A percentile compares a stretch with the other conserved stretches of the same genome.
Evolutionary conservation across 176 grass and related monocot genomes (phyloP).

Genomic region (Melocanna baccifera): DNA sequence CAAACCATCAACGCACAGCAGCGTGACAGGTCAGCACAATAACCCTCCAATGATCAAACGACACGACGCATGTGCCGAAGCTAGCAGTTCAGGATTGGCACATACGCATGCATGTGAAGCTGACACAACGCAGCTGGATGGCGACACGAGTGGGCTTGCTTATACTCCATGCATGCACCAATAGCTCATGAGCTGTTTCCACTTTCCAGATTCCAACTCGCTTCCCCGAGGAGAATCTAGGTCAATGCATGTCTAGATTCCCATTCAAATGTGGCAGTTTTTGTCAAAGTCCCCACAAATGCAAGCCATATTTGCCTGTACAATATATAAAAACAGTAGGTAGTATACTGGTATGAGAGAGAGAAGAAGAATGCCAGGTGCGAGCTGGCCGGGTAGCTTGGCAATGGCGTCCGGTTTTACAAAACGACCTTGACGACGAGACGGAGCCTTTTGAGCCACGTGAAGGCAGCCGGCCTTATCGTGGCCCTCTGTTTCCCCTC

Average conservation of each 20-base stretch:
- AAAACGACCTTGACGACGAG: not conserved
- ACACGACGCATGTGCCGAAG: not conserved
- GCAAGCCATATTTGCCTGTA: not conserved
- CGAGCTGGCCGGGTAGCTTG: not conserved
- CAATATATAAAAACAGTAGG: not conserved
- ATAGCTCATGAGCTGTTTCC: not conserved
- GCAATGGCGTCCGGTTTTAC: not conserved
- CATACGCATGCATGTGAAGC: not conserved
- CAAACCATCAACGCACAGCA: not conserved
- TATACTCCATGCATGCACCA: not conserved
- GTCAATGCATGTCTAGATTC: constrained; percentile 1
- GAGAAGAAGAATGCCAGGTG: not conserved
- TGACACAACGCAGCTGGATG: not conserved
- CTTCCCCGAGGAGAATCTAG: constrained; percentile 10
- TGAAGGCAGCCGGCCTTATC: not conserved
- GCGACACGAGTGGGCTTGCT: not conserved
- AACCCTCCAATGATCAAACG: not conserved
- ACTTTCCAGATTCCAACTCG: not conserved
- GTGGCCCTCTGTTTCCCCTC: not conserved
- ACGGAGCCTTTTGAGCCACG: not conserved
- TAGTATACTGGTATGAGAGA: not conserved
- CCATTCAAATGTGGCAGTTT: not conserved
- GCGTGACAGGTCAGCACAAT: not conserved
- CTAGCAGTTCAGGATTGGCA: not conserved
- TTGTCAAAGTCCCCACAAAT: not conserved